A percentile compares a stretch with the other conserved stretches of the same genome.
Evolutionary conservation across 1,284 basidiomycete species (phyloP).

Genomic region (Golubevia sp.): DNA sequence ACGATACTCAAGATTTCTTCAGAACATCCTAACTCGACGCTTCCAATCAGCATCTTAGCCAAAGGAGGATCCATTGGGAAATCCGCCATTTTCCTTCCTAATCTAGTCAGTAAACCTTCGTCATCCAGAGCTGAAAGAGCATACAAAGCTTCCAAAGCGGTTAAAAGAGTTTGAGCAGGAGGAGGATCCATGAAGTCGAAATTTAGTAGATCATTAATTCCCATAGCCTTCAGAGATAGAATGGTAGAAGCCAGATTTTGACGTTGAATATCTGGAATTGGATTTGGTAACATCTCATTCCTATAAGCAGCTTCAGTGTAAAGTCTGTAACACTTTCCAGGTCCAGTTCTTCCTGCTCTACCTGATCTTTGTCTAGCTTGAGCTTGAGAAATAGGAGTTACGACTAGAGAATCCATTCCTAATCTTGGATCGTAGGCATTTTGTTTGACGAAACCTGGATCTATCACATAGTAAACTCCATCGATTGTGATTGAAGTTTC

Average conservation of each 20-base stretch:
- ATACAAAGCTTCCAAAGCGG: slow-evolving; percentile 89
- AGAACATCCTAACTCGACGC: slow-evolving; percentile 89
- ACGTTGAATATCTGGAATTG: slow-evolving; percentile 95
- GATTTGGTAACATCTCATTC: slow-evolving; percentile 98
- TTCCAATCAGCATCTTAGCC: slow-evolving; percentile 98
- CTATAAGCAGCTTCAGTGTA: slow-evolving; percentile 97
- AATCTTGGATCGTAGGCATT: slow-evolving; percentile 96
- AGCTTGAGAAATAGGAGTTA: slow-evolving; percentile 97
- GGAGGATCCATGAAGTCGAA: slow-evolving; percentile 99
- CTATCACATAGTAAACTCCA: slow-evolving; percentile 96
- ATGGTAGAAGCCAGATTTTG: slow-evolving; percentile 93
- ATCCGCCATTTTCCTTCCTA: slow-evolving; percentile 98
- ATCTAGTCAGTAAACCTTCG: slow-evolving; percentile 87
- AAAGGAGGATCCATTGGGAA: slow-evolving; percentile 96
- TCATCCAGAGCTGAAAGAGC: slow-evolving; percentile 95
- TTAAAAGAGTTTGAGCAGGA: slow-evolving; percentile 91
- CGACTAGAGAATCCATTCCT: slow-evolving; percentile 98
- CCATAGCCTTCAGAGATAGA: slow-evolving; percentile 96
- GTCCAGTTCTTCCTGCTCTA: slow-evolving; percentile 94
- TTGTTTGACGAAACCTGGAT: slow-evolving; percentile 98
- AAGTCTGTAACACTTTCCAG: slow-evolving; percentile 95
- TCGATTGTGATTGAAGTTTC: slow-evolving; percentile 98
- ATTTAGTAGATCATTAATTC: slow-evolving; percentile 93
- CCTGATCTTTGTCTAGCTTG: slow-evolving; percentile 94
- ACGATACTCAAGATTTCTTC: slow-evolving; percentile 97